Evolutionary conservation across 768 basidiomycete species (phyloP).

Genomic region (Russula ochroleuca): DNA sequence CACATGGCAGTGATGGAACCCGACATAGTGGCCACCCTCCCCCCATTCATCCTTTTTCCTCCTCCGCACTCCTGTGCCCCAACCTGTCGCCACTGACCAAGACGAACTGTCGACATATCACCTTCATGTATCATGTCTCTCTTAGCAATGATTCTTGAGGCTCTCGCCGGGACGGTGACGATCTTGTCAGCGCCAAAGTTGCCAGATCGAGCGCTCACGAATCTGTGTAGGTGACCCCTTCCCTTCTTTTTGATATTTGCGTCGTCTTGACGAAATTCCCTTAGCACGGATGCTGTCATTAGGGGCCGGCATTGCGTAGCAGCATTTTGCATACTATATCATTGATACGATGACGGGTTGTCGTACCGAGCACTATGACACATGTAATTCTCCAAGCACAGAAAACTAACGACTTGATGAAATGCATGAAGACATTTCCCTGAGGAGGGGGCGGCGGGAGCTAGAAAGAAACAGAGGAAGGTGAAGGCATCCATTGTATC

Average conservation of each 20-base stretch:
- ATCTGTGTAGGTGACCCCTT: neutral
- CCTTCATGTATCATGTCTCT: neutral
- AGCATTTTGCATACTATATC: neutral
- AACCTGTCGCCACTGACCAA: neutral
- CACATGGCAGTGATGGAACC: neutral
- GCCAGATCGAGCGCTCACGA: constrained; percentile 11
- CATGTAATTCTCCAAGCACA: neutral
- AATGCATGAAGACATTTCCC: neutral
- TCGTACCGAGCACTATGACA: neutral
- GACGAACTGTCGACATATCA: neutral
- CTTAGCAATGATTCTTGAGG: neutral
- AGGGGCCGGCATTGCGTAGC: constrained; percentile 17
- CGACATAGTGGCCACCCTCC: neutral
- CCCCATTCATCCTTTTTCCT: neutral
- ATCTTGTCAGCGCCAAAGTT: constrained; percentile 13
- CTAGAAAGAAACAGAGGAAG: no score
- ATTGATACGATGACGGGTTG: neutral
- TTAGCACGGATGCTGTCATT: constrained; percentile 14
- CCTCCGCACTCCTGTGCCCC: neutral
- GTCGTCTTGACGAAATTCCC: neutral
- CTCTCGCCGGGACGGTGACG: neutral
- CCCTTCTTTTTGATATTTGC: no score
- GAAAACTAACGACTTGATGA: neutral
- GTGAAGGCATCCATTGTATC: no score
- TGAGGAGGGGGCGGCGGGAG: neutral